Conservation (phyloP, 495 filamentous ascomycete species). For the Neurospora tetraspora region DNA sequence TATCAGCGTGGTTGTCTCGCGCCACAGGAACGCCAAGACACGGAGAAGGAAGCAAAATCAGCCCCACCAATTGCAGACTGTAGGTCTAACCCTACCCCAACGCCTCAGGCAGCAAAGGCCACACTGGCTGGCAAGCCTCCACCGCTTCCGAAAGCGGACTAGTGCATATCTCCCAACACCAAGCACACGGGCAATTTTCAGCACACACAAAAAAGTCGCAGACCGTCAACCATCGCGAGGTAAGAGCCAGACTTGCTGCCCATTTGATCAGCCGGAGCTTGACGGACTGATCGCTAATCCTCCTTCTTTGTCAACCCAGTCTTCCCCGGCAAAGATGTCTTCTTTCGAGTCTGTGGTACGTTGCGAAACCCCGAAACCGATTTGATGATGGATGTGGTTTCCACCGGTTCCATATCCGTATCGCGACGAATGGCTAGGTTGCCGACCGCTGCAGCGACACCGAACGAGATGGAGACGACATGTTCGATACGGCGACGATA, state of each 20-base stretch:
- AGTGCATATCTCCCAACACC: slow-evolving; percentile 22
- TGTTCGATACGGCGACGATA: not conserved
- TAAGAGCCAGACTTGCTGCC: slow-evolving; percentile 26
- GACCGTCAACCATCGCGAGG: slow-evolving; percentile 29
- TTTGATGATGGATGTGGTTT: not conserved
- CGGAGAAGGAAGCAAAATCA: not conserved
- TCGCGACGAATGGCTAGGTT: not conserved
- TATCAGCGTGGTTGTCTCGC: not conserved
- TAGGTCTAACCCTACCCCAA: slow-evolving; percentile 41
- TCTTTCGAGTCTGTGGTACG: slow-evolving; percentile 93
- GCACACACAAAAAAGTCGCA: slow-evolving; percentile 28
- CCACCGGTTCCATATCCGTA: not conserved
- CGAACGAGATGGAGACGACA: not conserved
- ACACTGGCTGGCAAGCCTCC: slow-evolving; percentile 25
- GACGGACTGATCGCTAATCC: slow-evolving; percentile 25
- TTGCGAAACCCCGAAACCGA: slow-evolving; percentile 22
- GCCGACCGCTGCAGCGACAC: slow-evolving; percentile 1
- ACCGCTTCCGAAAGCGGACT: slow-evolving; percentile 23
- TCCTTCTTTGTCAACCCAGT: slow-evolving; percentile 22
- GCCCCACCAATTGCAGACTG: slow-evolving; percentile 12
- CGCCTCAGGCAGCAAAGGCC: slow-evolving; percentile 27
- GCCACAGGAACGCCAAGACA: not conserved
- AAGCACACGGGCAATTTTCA: slow-evolving; percentile 27
- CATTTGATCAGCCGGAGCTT: slow-evolving; percentile 26
- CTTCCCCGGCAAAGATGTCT: slow-evolving; percentile 73